Conservation (phyloP, 1,139 yeast species). For the Hansenula lynferdii region DNA sequence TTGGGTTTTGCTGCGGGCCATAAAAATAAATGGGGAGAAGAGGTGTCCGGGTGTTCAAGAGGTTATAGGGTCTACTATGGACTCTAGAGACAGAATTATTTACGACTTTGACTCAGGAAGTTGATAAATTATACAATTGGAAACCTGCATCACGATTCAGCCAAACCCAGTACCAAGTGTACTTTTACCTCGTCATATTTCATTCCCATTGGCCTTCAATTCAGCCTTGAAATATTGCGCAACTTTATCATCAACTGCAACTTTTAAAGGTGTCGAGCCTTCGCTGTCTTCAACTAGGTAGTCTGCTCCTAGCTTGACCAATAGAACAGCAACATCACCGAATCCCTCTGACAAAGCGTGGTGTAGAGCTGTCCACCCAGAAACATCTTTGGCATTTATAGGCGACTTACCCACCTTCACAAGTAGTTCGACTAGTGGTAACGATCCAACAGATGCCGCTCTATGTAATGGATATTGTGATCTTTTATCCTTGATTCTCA, state of each 20-base stretch:
- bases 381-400: constrained; percentile 59
- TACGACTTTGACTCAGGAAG: no score
- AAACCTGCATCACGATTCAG: no score
- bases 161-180: no score
- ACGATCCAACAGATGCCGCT: constrained; percentile 77
- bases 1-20: no score
- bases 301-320: constrained; percentile 69
- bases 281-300: constrained; percentile 40
- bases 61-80: no score
- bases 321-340: constrained; percentile 64
- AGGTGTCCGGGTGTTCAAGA: no score
- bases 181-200: no score
- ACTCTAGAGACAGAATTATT: no score
- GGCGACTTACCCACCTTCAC: constrained; percentile 55
- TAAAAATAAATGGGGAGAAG: no score
- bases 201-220: constrained; percentile 8
- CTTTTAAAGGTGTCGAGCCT: constrained; percentile 55
- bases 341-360: constrained; percentile 93
- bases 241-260: constrained; percentile 59
- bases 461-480: constrained; percentile 71
- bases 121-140: no score
- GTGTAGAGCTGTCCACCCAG: constrained; percentile 85
- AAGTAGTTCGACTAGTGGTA: constrained; percentile 45
- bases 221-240: constrained; percentile 32
- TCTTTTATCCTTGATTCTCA: constrained; percentile 60